Conservation (phyloP, 2,329 filamentous ascomycete species). For the Geosmithia flava region DNA sequence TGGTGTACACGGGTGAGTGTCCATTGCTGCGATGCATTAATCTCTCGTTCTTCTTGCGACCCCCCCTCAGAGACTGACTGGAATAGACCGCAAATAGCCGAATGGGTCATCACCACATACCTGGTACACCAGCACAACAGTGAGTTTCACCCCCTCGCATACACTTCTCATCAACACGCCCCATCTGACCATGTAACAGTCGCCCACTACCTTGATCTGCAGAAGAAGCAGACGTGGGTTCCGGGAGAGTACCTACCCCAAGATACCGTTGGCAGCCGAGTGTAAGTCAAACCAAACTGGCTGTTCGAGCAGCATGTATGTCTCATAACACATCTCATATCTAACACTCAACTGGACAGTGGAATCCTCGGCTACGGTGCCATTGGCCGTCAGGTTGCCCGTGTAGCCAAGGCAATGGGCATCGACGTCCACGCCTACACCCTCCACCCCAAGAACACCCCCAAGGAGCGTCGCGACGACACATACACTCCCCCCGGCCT, state of each 20-base stretch:
- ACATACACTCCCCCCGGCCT: constrained; percentile 59
- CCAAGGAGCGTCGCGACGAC: constrained; percentile 48
- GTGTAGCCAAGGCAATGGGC: constrained; percentile 51
- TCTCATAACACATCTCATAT: not conserved
- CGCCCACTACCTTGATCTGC: constrained; percentile 28
- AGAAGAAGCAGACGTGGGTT: constrained; percentile 29
- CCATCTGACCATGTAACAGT: constrained; percentile 15
- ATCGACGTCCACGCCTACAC: constrained; percentile 68
- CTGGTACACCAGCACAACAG: constrained; percentile 33
- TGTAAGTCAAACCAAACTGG: constrained; percentile 23
- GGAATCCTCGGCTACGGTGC: constrained; percentile 42
- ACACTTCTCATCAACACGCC: not conserved
- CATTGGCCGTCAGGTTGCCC: constrained; percentile 40
- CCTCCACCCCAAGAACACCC: constrained; percentile 52
- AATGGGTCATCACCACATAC: constrained; percentile 42
- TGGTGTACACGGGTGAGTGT: constrained; percentile 40
- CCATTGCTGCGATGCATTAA: not conserved
- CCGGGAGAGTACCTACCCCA: constrained; percentile 14
- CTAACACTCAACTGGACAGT: constrained; percentile 11
- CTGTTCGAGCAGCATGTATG: not conserved
- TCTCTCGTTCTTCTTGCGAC: not conserved
- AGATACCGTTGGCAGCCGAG: constrained; percentile 33
- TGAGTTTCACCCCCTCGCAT: constrained; percentile 8
- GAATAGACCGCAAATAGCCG: constrained; percentile 39
- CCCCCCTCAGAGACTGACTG: not conserved